A percentile compares a stretch with the other conserved stretches of the same genome.
Conservation (phyloP, 2,329 filamentous ascomycete genomes). For the Dothistroma pini region DNA sequence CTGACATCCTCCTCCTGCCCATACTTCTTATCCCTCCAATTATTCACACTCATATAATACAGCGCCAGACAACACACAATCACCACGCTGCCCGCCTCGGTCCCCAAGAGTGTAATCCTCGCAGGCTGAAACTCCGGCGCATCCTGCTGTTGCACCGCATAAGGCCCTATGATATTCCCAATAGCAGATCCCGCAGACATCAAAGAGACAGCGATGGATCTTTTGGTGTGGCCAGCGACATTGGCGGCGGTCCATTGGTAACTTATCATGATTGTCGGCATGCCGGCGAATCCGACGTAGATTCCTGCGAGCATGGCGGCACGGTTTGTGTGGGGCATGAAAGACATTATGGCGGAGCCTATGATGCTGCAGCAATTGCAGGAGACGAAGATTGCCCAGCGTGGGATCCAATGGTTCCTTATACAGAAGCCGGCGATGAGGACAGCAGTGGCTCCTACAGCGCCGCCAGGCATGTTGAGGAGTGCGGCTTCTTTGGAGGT, state of each 20-base stretch:
- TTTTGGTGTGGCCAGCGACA: slow-evolving; percentile 69
- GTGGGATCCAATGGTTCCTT: slow-evolving; percentile 22
- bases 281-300: slow-evolving; percentile 39
- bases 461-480: slow-evolving; percentile 56
- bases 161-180: slow-evolving; percentile 43
- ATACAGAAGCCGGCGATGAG: slow-evolving; percentile 9
- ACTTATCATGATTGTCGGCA: slow-evolving; percentile 17
- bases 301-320: slow-evolving; percentile 42
- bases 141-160: slow-evolving; percentile 38
- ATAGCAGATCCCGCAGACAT: slow-evolving; percentile 29
- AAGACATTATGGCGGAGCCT: slow-evolving; percentile 30
- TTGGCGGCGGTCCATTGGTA: slow-evolving; percentile 43
- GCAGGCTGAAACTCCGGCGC: slow-evolving; percentile 41
- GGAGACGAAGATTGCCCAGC: slow-evolving; percentile 26
- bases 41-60: slow-evolving; percentile 28
- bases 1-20: not conserved
- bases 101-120: slow-evolving; percentile 40
- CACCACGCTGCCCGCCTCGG: slow-evolving; percentile 32
- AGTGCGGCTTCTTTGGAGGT: slow-evolving; percentile 30
- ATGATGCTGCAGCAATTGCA: slow-evolving; percentile 12
- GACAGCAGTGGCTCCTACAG: slow-evolving; percentile 42
- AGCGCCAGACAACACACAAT: slow-evolving; percentile 45
- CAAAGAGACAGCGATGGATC: slow-evolving; percentile 54
- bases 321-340: slow-evolving; percentile 38
- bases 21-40: slow-evolving; percentile 14